Base-by-base conservation (phyloP, 176 grass and related monocot species). In the Rhynchospora pubera region DNA sequence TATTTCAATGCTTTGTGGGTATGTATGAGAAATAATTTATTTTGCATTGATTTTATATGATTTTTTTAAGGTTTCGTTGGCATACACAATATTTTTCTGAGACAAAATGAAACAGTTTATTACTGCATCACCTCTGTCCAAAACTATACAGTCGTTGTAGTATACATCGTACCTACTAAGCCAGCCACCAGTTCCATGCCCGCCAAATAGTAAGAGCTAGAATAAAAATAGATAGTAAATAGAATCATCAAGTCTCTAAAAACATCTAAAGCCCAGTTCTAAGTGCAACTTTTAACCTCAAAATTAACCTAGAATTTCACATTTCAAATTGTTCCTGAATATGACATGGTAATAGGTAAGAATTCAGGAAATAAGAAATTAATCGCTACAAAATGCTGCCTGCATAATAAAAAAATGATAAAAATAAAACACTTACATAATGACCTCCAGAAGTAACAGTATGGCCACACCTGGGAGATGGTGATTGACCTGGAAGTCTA, bases 131-230 rank as follows among this genome's bases (percentile, higher is more conserved):
- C 95, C 95, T 89, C 95, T 93, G 68, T 98, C 95, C 83, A 98
- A 88, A 84, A 98, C 90, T 83, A 90, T 81, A 81, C 95, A 98
- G 74, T 98, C 95, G 61, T 98, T 98, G 85, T 98, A 89, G 86
- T 98, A 98, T 71, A 94, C 79, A 68, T 98, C 95, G 68, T 98
- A 98, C 86, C 92, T 89, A 91, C 90, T 98, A 78, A 94, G 85
- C 95, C 95, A 98, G 39, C 95, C 92, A 14, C 95, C 95, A 82
- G 92, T 94, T 82, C 95, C 95, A 77, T 98, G 95, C 65, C 95
- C 95, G 79, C 95, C 95, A 98, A 94, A 98, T 42, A 98, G 82
- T 77, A 98, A 87, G 63, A 98, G 87, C 95, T 98, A 86, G 71
- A 66, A 84, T 77, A 87, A 71, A 83, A 88, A 71, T 79, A 68